Conservation (phyloP, 2,329 filamentous ascomycete genomes). For the Raffaelea ambrosiae region DNA sequence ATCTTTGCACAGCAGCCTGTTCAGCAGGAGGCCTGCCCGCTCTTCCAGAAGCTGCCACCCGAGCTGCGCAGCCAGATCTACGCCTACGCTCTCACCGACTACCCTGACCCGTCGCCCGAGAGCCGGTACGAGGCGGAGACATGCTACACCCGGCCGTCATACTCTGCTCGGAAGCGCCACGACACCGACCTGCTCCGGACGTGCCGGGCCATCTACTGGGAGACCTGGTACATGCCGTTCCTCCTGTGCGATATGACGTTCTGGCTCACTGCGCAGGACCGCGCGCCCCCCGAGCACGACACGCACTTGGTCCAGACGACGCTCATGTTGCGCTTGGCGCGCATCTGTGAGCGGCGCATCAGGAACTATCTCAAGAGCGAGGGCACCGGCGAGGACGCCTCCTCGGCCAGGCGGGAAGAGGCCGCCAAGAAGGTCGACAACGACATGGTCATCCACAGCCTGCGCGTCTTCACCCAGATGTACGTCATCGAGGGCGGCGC, state of each 20-base stretch:
- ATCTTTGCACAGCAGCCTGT: neutral
- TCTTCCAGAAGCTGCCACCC: constrained; percentile 32
- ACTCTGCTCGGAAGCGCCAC: constrained; percentile 25
- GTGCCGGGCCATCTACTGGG: constrained; percentile 31
- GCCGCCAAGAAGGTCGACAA: constrained; percentile 8
- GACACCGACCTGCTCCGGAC: constrained; percentile 30
- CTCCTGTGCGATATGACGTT: constrained; percentile 27
- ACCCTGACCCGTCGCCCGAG: constrained; percentile 21
- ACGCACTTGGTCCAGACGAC: too few relatives aligned
- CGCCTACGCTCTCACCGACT: constrained; percentile 26
- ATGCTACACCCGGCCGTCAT: constrained; percentile 31
- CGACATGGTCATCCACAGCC: constrained; percentile 18
- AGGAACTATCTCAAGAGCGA: neutral
- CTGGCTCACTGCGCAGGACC: constrained; percentile 23
- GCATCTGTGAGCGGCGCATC: constrained; percentile 9
- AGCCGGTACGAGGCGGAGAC: constrained; percentile 20
- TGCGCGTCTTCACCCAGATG: constrained; percentile 35
- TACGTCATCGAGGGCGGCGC: constrained; percentile 21
- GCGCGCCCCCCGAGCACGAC: constrained; percentile 21
- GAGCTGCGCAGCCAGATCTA: constrained; percentile 43
- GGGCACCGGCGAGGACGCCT: too few relatives aligned
- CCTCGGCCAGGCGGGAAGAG: too few relatives aligned
- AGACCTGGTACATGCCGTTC: constrained; percentile 34
- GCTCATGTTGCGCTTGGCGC: neutral
- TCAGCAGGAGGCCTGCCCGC: constrained; percentile 4